phyloP scores from a whole-genome alignment of 2,329 filamentous ascomycete species.

The Microsporum ferrugineum region DNA sequence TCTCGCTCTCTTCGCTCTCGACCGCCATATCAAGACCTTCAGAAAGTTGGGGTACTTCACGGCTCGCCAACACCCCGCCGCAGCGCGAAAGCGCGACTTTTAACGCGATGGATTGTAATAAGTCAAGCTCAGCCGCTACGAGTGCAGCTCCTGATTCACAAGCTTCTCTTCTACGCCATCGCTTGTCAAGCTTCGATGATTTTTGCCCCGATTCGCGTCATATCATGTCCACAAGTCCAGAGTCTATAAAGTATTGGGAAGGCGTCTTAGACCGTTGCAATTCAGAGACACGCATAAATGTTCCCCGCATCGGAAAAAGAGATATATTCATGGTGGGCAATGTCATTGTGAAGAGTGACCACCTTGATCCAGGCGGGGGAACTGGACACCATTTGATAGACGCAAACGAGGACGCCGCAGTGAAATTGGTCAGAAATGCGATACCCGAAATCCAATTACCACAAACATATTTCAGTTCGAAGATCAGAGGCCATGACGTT shows the following conservation, averaged over 20 bases:
- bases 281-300: conserved; percentile 24
- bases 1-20: neutral
- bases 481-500: conserved; percentile 29
- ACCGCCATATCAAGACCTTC: neutral
- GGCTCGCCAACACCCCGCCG: neutral
- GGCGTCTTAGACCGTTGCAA: conserved; percentile 20
- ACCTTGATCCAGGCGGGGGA: conserved; percentile 18
- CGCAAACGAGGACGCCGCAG: conserved; percentile 28
- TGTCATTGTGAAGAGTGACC: conserved; percentile 29
- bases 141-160: conserved; percentile 6
- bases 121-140: neutral
- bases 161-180: conserved; percentile 27
- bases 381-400: conserved; percentile 25
- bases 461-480: conserved; percentile 27
- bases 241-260: conserved; percentile 27
- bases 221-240: conserved; percentile 25
- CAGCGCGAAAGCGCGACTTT: neutral
- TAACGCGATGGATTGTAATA: neutral
- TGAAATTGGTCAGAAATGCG: conserved; percentile 25
- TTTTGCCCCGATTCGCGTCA: conserved; percentile 26
- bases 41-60: neutral
- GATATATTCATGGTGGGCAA: conserved; percentile 28
- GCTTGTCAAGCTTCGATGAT: conserved; percentile 24
- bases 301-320: conserved; percentile 21
- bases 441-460: conserved; percentile 27